These are phyloP conservation scores for Polytrichum commune DNA, from an alignment of 225 moss, liverwort and hornwort species.

Conservation along the genomic window DNA sequence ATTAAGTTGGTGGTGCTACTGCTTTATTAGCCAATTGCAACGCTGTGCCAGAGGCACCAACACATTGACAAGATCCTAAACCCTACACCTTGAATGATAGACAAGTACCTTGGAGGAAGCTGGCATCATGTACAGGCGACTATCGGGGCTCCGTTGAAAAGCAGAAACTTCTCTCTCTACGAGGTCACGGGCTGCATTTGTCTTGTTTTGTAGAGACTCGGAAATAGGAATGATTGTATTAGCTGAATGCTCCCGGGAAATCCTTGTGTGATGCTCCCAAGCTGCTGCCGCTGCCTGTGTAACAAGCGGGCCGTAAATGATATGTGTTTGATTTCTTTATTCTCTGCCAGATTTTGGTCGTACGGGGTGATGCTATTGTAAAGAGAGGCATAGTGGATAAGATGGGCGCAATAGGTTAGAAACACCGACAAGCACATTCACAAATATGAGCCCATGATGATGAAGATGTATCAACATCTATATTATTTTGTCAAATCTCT, in stretches of 20 bases:
- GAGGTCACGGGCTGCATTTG: constrained; percentile 79
- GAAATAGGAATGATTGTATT: constrained; percentile 78
- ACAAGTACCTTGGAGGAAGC: constrained; percentile 67
- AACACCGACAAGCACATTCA: too few relatives aligned
- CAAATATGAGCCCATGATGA: too few relatives aligned
- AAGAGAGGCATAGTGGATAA: too few relatives aligned
- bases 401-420: too few relatives aligned
- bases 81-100: not conserved
- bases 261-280: constrained; percentile 90
- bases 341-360: too few relatives aligned
- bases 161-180: constrained; percentile 86
- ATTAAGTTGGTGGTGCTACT: too few relatives aligned
- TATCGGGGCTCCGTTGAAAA: constrained; percentile 83
- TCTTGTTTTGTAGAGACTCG: constrained; percentile 78
- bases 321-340: not conserved
- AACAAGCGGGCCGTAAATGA: constrained; percentile 11
- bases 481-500: too few relatives aligned
- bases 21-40: too few relatives aligned
- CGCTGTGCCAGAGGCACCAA: too few relatives aligned
- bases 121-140: constrained; percentile 75
- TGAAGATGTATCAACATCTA: too few relatives aligned
- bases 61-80: too few relatives aligned
- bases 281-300: constrained; percentile 71
- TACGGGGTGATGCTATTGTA: too few relatives aligned
- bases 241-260: constrained; percentile 75